phyloP scores from a whole-genome alignment of 108 stramenopile species.

The Fragilaria crotonensis region DNA sequence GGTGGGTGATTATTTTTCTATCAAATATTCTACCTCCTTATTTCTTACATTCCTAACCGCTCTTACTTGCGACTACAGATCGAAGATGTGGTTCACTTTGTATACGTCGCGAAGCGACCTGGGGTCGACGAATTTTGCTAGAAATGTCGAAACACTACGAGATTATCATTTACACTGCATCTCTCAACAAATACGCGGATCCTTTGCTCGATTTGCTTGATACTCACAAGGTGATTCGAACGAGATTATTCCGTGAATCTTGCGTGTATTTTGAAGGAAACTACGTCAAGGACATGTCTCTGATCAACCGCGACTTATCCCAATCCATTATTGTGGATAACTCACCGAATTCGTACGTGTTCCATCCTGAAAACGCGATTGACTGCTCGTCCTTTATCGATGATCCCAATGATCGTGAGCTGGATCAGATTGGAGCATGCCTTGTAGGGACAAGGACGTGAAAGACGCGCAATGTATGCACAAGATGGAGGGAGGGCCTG shows the following conservation, averaged over 20 bases:
- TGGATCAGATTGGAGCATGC: conserved; percentile 91
- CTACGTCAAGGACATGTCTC: conserved; percentile 93
- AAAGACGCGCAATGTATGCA: conserved; percentile 69
- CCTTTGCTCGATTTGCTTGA: conserved; percentile 94
- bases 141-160: conserved; percentile 95
- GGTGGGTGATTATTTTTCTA: conserved; percentile 37
- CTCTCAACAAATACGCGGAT: conserved; percentile 96
- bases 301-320: conserved; percentile 79
- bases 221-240: conserved; percentile 68
- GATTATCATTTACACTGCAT: conserved; percentile 97
- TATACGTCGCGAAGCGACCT: conserved; percentile 96
- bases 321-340: conserved; percentile 97
- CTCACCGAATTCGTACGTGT: conserved; percentile 92
- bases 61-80: conserved; percentile 45
- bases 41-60: background rate
- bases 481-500: conserved; percentile 81
- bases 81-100: conserved; percentile 93
- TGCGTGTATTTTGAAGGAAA: conserved; percentile 97
- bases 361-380: conserved; percentile 98
- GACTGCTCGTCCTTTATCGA: conserved; percentile 95
- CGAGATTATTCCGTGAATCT: conserved; percentile 93
- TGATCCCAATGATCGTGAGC: conserved; percentile 86
- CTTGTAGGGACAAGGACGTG: conserved; percentile 71
- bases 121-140: conserved; percentile 93
- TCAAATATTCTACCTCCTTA: background rate